A percentile compares a stretch with the other conserved stretches of the same genome.
phyloP scores from a whole-genome alignment of 768 basidiomycete species.

The Termitomyces sp. region DNA sequence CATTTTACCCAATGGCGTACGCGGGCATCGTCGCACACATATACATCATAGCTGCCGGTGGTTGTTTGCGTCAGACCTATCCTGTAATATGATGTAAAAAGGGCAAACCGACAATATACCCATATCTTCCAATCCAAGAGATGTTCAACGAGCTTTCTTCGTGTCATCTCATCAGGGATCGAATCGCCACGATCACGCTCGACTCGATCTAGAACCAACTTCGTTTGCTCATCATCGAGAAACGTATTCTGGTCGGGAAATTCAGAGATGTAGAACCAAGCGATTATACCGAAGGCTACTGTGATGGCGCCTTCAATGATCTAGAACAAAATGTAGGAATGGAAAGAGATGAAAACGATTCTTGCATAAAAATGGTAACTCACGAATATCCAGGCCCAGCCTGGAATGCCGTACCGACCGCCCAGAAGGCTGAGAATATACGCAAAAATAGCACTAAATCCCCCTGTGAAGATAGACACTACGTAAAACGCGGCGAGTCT shows the following conservation, averaged over 20 bases:
- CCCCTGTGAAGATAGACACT: conserved; percentile 34
- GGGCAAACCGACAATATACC: conserved; percentile 30
- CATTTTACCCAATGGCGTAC: conserved; percentile 39
- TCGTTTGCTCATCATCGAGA: conserved; percentile 34
- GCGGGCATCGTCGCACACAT: conserved; percentile 45
- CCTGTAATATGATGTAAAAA: neutral
- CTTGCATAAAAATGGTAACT: conserved; percentile 11
- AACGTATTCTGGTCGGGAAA: conserved; percentile 47
- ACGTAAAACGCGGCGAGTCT: conserved; percentile 46
- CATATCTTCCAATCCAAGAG: conserved; percentile 45
- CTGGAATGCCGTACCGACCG: conserved; percentile 34
- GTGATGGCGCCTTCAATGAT: conserved; percentile 46
- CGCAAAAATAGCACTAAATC: conserved; percentile 44
- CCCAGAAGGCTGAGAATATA: conserved; percentile 36
- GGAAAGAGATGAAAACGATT: conserved; percentile 1
- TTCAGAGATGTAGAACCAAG: conserved; percentile 38
- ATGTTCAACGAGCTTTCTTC: conserved; percentile 28
- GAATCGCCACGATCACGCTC: conserved; percentile 47
- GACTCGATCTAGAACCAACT: conserved; percentile 35
- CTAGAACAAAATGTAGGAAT: conserved; percentile 19
- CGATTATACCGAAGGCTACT: conserved; percentile 33
- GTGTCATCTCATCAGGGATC: conserved; percentile 34
- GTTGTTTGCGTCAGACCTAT: neutral
- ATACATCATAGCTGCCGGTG: conserved; percentile 37
- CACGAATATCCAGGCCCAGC: conserved; percentile 53